Conservation (phyloP, 176 grass and related monocot genomes). For the Echinochloa phyllopogon region DNA sequence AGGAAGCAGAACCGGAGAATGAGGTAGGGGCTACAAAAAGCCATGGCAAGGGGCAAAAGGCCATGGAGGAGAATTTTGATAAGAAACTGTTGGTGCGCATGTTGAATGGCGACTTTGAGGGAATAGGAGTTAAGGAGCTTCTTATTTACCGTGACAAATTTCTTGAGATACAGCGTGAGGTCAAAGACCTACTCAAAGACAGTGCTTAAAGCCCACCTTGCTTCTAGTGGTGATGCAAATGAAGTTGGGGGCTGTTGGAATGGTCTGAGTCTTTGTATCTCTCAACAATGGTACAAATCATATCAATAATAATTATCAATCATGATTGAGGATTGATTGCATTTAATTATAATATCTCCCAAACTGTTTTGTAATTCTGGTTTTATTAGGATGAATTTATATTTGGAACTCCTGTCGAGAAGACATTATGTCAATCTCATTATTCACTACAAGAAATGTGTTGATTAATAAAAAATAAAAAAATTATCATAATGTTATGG, state of each 20-base stretch:
- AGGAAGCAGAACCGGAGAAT: constrained; percentile 7
- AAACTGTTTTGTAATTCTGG: not conserved
- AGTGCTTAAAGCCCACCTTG: not conserved
- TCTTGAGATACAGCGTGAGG: not conserved
- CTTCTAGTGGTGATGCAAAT: not conserved
- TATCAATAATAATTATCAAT: not conserved
- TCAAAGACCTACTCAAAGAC: not conserved
- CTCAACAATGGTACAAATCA: constrained; percentile 12
- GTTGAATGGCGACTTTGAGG: not conserved
- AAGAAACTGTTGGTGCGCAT: not conserved
- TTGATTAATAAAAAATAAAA: too few relatives aligned
- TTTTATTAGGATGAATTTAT: not conserved
- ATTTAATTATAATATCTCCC: not conserved
- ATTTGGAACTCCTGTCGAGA: not conserved
- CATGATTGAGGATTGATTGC: not conserved
- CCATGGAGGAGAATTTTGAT: not conserved
- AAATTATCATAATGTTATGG: too few relatives aligned
- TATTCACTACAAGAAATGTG: too few relatives aligned
- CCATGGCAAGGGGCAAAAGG: not conserved
- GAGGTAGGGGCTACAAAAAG: not conserved
- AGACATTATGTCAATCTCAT: not conserved
- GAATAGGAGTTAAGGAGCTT: not conserved
- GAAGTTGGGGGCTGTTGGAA: not conserved
- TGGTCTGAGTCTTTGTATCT: not conserved
- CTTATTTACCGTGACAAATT: not conserved